Percentiles rank a stretch among this genome's conserved stretches.
Evolutionary conservation across 1,139 yeast species (phyloP).

Genomic region (Hansenula sp.): DNA sequence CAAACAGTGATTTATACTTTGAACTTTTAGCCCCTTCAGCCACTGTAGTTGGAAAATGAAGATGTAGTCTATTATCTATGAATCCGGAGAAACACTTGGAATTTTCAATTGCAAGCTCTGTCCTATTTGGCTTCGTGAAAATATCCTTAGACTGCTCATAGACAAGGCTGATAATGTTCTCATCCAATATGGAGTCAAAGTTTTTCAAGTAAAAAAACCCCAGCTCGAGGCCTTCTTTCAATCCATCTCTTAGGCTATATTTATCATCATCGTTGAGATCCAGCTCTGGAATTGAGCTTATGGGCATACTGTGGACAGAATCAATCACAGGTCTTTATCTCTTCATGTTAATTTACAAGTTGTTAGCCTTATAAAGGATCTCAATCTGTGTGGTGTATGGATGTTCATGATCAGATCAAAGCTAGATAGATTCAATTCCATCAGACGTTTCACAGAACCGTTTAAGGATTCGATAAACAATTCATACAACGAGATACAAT

Average conservation of each 20-base stretch:
- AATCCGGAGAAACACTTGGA: slow-evolving; percentile 62
- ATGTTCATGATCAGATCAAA: too few species aligned
- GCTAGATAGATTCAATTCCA: too few species aligned
- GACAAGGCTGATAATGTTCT: slow-evolving; percentile 35
- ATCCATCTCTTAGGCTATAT: slow-evolving; percentile 38
- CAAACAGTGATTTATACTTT: slow-evolving; percentile 47
- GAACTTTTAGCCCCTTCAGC: slow-evolving; percentile 33
- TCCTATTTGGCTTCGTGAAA: slow-evolving; percentile 43
- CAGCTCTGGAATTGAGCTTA: slow-evolving; percentile 20
- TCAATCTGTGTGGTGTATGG: too few species aligned
- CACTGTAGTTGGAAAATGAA: slow-evolving; percentile 9
- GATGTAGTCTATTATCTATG: too few species aligned
- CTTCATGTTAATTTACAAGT: too few species aligned
- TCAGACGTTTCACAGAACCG: too few species aligned
- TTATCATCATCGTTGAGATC: slow-evolving; percentile 13
- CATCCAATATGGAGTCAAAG: slow-evolving; percentile 20
- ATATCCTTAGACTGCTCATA: slow-evolving; percentile 37
- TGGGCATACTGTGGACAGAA: too few species aligned
- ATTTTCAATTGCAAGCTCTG: slow-evolving; percentile 52
- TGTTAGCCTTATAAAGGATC: too few species aligned
- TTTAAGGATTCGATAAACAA: too few species aligned
- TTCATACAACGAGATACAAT: too few species aligned
- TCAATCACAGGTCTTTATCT: too few species aligned
- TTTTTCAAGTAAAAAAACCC: slow-evolving; percentile 53
- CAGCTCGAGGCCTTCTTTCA: slow-evolving; percentile 37